Percentiles rank a stretch among this genome's conserved stretches.
phyloP scores from a whole-genome alignment of 257 asterid genomes.

The Paraleonurus japonicus region DNA sequence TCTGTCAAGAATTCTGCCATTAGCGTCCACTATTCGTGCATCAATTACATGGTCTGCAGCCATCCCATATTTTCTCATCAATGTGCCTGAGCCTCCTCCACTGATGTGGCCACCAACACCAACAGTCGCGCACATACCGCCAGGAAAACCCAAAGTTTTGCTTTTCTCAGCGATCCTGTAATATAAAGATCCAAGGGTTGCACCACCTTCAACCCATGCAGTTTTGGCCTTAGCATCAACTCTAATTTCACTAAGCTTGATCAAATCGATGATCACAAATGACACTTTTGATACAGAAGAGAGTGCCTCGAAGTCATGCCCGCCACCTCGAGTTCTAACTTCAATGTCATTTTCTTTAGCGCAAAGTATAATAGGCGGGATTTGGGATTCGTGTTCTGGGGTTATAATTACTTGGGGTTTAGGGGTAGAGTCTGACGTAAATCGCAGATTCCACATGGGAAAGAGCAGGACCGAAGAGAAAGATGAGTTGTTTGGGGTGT shows the following conservation, averaged over 20 bases:
- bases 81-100: slow-evolving; percentile 38
- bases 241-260: slow-evolving; percentile 12
- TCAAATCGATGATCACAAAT: slow-evolving; percentile 33
- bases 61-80: slow-evolving; percentile 34
- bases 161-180: slow-evolving; percentile 22
- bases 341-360: slow-evolving; percentile 19
- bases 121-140: slow-evolving; percentile 24
- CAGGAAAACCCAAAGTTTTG: slow-evolving; percentile 24
- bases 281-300: slow-evolving; percentile 29
- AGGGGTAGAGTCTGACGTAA: slow-evolving; percentile 9
- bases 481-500: slow-evolving; percentile 22
- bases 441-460: slow-evolving; percentile 25
- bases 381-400: slow-evolving; percentile 20
- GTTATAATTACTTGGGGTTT: slow-evolving; percentile 26
- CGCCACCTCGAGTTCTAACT: slow-evolving; percentile 35
- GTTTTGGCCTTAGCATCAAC: slow-evolving; percentile 23
- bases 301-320: slow-evolving; percentile 43
- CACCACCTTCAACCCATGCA: slow-evolving; percentile 37
- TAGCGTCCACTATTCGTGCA: slow-evolving; percentile 33
- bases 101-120: slow-evolving; percentile 38
- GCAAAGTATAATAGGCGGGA: slow-evolving; percentile 22
- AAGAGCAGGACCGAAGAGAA: slow-evolving; percentile 22
- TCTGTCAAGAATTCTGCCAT: slow-evolving; percentile 31
- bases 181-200: slow-evolving; percentile 23
- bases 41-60: slow-evolving; percentile 38